These are phyloP conservation scores for Orbilia javanica DNA, from an alignment of 2,329 filamentous ascomycete species.

Conservation along the genomic window DNA sequence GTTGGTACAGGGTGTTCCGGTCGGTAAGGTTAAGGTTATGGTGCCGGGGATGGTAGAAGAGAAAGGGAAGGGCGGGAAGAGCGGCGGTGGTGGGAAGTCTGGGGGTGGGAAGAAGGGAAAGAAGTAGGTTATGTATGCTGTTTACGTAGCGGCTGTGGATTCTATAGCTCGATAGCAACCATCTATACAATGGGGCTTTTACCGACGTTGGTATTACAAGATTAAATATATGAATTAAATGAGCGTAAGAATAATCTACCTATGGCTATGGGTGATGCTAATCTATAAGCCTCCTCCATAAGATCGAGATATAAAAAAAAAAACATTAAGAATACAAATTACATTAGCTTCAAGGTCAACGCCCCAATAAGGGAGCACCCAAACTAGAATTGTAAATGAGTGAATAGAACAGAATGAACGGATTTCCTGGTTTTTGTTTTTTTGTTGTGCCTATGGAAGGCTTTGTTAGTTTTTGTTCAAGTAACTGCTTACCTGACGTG, in stretches of 20 bases:
- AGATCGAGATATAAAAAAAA: neutral
- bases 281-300: no score
- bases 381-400: neutral
- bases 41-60: conserved; percentile 41
- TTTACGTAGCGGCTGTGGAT: neutral
- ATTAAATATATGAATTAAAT: neutral
- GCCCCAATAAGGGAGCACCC: neutral
- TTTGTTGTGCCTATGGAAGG: neutral
- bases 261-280: neutral
- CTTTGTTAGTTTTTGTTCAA: neutral
- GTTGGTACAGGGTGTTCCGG: conserved; percentile 48
- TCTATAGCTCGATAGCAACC: neutral
- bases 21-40: conserved; percentile 53
- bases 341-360: neutral
- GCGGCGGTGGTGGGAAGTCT: conserved; percentile 12
- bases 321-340: neutral
- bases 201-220: neutral
- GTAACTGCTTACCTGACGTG: neutral
- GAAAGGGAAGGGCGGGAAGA: conserved; percentile 42
- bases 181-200: neutral
- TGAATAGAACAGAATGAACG: neutral
- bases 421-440: neutral
- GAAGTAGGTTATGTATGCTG: conserved; percentile 20
- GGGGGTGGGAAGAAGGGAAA: conserved; percentile 50
- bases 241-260: conserved; percentile 4